Evolutionary conservation across 2,329 filamentous ascomycete species (phyloP), one percentile per base, ranked within the genome.

Genomic region (Fusarium subtropicale): DNA sequence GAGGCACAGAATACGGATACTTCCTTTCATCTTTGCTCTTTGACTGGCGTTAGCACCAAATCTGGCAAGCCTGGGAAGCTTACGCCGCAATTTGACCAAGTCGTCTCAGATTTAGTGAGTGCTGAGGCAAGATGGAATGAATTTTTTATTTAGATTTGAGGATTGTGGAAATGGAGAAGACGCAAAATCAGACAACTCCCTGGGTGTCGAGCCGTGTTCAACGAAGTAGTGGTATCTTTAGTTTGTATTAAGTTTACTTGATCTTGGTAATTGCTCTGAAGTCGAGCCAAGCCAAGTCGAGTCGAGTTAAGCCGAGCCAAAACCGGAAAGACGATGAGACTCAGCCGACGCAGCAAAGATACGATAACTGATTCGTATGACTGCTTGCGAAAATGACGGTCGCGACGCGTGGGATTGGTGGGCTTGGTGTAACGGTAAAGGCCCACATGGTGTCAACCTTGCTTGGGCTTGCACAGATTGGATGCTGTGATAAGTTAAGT

Each of bases 351-450:
- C 34, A 64, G 36, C 56, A 61, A 61, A 61, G 59, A 47, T 52
- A 61, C 33, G 56, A 69, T 62, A 72, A 50, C 54, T 46, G 20
- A 53, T 74, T 74, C 52, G 61, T 71, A 71, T 60, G 66, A 72
- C 60, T 59, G 57, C 38, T 54, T 47, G 53, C 38, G 56, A 63
- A 59, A 55, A 69, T 68, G 72, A 71, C 53, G 57, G 52, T 68
- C 44, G 51, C 41, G 34, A 36, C 30, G 51, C 56, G 39, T 55
- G 53, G 63, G 68, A 74, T 74, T 74, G 72, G 72, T 60, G 63
- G 66, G 51, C 22, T 46, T 63, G 53, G 31, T 47, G 8, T 33
- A 71, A 61, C 56, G 38, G 63, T 51, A 60, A 34, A 31, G 66
- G 22, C 24, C 48, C 71, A 72, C 71, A 62, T 64, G 55, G 65